Evolutionary conservation across 805 yeast species (phyloP), one percentile per base, ranked within the genome.

Genomic region (Zygotorulaspora florentina): DNA sequence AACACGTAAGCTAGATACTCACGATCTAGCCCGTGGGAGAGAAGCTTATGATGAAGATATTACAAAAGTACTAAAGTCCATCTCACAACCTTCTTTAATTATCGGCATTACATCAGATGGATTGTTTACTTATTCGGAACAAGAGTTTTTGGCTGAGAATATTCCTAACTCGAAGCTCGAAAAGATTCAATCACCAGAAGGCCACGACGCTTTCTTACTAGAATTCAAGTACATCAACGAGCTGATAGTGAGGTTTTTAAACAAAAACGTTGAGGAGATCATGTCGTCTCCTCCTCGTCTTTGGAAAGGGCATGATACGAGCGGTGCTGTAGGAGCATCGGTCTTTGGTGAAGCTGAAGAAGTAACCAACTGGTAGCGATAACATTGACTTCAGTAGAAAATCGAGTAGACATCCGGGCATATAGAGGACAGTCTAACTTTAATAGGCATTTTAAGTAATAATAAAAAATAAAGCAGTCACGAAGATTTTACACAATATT

Each of bases 311-410:
- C 70, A 68, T 38, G 70, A 67, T 35, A 72, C 73, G 8, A 72
- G 70, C 16, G 73, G 69, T 16, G 67, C 62, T 13, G 67, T 54
- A 58, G 77, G 76, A 46, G 80, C 82, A 39, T 77, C 85, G 36
- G 83, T 89, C 10, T 90, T 91, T 63, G 97, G 98, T 1, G 99
- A 91, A 66, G 95, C 96, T 12, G 95, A 86, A 61, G 90, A 86
- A 61, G 90, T 93, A 40, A 88, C 98, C 26, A 86, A 83, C 51
- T 91, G 99, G 99, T 91, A 40, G 43, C 16, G 35, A 27, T 25
- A 12, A 35, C 13, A 33, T 13, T n/a, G 20, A 13, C 3, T 13
- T 13, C 3, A 13, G 5, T 20, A n/a, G 16, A 13, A 37, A 23
- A 13, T 23, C 20, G 40, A 26, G 25, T 37, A 17, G 18, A 23